phyloP scores from a whole-genome alignment of 352 stramenopile species.

The Phytophthora parvispora region DNA sequence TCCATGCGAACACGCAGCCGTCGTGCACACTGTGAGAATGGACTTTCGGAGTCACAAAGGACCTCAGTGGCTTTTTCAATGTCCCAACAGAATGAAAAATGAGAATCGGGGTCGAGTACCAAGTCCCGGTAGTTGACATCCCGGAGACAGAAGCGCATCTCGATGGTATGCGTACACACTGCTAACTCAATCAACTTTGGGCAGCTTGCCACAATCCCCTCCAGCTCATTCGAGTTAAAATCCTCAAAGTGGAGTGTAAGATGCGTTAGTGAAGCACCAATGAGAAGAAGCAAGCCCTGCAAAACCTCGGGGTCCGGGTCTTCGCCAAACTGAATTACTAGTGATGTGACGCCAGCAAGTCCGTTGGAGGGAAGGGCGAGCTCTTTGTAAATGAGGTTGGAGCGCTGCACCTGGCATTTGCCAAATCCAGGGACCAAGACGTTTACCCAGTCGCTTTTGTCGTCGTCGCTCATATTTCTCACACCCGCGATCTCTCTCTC shows the following conservation, averaged over 20 bases:
- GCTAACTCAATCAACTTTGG: constrained; percentile 30
- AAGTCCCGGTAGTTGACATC: constrained; percentile 30
- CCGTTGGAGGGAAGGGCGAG: constrained; percentile 17
- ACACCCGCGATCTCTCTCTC: constrained; percentile 23
- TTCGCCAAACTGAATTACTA: constrained; percentile 28
- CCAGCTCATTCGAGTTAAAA: constrained; percentile 22
- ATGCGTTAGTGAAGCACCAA: constrained; percentile 28
- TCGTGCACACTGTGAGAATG: constrained; percentile 23
- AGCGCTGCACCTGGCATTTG: constrained; percentile 21
- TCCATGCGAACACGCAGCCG: constrained; percentile 31
- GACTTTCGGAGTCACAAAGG: constrained; percentile 23
- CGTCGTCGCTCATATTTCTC: constrained; percentile 1
- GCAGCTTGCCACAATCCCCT: constrained; percentile 31
- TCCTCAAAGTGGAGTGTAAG: constrained; percentile 24
- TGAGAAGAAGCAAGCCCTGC: constrained; percentile 26
- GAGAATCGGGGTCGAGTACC: constrained; percentile 1
- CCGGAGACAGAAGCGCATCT: constrained; percentile 26
- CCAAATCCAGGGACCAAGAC: constrained; percentile 32
- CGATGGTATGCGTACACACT: constrained; percentile 24
- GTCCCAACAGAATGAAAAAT: constrained; percentile 10
- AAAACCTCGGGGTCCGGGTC: constrained; percentile 23
- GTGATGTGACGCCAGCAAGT: constrained; percentile 28
- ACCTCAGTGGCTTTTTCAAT: constrained; percentile 10
- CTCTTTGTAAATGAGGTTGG: constrained; percentile 9
- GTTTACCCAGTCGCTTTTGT: constrained; percentile 4